These are phyloP conservation scores for Helotiales sp. DNA, from an alignment of 2,329 filamentous ascomycete species.

Conservation along the genomic window DNA sequence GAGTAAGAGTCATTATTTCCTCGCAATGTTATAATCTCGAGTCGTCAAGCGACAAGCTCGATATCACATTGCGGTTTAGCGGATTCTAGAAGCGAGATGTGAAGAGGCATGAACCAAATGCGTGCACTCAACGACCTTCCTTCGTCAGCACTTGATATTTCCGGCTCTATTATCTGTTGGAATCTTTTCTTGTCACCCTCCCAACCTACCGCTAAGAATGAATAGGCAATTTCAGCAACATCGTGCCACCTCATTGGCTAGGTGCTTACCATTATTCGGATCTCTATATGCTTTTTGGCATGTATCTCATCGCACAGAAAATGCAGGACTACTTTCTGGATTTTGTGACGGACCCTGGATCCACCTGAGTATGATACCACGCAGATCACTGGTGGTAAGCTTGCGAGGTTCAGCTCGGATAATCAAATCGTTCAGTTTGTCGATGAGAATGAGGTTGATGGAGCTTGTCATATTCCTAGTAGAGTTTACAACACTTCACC, in stretches of 20 bases:
- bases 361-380: neutral
- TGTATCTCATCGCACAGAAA: slow-evolving; percentile 13
- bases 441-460: slow-evolving; percentile 12
- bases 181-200: too few species aligned
- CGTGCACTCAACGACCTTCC: neutral
- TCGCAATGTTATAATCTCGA: neutral
- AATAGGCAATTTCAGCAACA: slow-evolving; percentile 42
- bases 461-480: slow-evolving; percentile 18
- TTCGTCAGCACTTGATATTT: neutral
- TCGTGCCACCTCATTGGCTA: slow-evolving; percentile 30
- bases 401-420: slow-evolving; percentile 14
- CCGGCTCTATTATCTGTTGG: neutral
- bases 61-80: neutral
- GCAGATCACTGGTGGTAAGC: neutral
- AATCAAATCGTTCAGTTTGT: slow-evolving; percentile 12
- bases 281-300: slow-evolving; percentile 26
- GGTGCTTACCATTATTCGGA: slow-evolving; percentile 26
- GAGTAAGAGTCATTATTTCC: neutral
- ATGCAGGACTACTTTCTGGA: slow-evolving; percentile 19
- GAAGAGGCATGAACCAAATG: neutral
- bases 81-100: neutral
- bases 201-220: slow-evolving; percentile 41
- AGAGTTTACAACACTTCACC: neutral
- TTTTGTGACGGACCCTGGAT: neutral
- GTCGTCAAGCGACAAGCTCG: neutral